Base-by-base conservation (phyloP, 352 stramenopile genomes). In the Phytophthora crassamura region DNA sequence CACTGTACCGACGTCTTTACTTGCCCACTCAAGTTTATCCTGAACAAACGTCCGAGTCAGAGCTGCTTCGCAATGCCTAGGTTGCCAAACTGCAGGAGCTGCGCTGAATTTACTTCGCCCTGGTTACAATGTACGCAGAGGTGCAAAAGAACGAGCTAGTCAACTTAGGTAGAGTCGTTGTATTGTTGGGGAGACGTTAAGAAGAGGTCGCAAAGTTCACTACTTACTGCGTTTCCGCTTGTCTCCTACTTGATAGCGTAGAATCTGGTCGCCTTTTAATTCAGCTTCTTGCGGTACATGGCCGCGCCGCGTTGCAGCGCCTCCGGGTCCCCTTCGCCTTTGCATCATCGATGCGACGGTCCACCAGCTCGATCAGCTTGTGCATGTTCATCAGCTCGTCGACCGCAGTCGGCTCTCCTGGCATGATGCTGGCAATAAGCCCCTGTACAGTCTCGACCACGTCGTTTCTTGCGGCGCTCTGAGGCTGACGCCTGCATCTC, bases 371-470 rank as follows among this genome's bases (percentile, higher is more conserved):
- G 39, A 64, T 64, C 7, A 64, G 28, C 14, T 57, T 7, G 38
- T 64, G 56, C 35, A 64, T 39, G 10, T 56, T 49, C 36, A 50
- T 2, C 10, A 56, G 38, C 7, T 49, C 9, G 36, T 52, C 56
- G 6, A 51, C 39, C 5, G n/a, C 18, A 5, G 36, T 34, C 3
- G 56, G 9, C 14, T n/a, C 38, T 39, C 28, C 7, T 38, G 11
- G 12, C 14, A n/a, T 9, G 5, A 64, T 7, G 11, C 36, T 51
- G 12, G 8, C 10, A 1, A 38, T 38, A 5, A 64, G 32, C 2
- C 4, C 28, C 7, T 51, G 56, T 10, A 57, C 38, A 5, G 56
- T 39, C 7, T 20, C 34, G 7, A 62, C 20, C 20, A 62, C 15
- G 20, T 64, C 36, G 18, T 30, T 8, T n/a, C n/a, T 8, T 38